Conservation (phyloP, 305 asterid species). For the Ruellia speciosa region DNA sequence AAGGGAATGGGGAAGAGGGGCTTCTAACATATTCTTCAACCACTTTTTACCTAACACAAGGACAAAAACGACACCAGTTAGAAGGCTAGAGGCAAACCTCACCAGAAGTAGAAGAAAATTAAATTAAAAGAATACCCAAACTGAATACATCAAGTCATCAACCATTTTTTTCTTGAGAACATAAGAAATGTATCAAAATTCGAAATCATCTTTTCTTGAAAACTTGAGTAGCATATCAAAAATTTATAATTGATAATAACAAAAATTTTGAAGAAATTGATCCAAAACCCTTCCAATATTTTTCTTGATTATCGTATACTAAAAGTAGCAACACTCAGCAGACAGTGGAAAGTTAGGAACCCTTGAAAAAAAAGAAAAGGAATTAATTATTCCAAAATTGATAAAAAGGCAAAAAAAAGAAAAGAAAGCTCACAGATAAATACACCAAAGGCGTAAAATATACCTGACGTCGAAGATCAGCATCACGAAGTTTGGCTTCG, state of each 20-base stretch:
- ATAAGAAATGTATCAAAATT: neutral
- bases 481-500: slow-evolving; percentile 76
- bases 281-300: neutral
- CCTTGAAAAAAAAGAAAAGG: no score
- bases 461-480: slow-evolving; percentile 93
- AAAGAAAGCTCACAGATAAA: neutral
- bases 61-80: slow-evolving; percentile 23
- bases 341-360: neutral
- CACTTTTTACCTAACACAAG: slow-evolving; percentile 34
- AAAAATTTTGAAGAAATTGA: neutral
- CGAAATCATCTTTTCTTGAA: neutral
- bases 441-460: neutral
- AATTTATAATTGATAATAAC: neutral
- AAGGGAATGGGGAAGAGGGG: neutral
- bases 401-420: neutral
- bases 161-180: no score
- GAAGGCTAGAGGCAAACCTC: slow-evolving; percentile 3
- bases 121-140: slow-evolving; percentile 3
- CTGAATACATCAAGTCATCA: neutral
- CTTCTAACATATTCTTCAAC: slow-evolving; percentile 24
- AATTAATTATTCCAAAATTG: neutral
- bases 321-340: neutral
- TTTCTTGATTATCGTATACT: slow-evolving; percentile 11
- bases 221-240: neutral
- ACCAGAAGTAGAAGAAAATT: slow-evolving; percentile 10